Evolutionary conservation across 768 basidiomycete genomes (phyloP).

Genomic region (Sutorius australiensis): DNA sequence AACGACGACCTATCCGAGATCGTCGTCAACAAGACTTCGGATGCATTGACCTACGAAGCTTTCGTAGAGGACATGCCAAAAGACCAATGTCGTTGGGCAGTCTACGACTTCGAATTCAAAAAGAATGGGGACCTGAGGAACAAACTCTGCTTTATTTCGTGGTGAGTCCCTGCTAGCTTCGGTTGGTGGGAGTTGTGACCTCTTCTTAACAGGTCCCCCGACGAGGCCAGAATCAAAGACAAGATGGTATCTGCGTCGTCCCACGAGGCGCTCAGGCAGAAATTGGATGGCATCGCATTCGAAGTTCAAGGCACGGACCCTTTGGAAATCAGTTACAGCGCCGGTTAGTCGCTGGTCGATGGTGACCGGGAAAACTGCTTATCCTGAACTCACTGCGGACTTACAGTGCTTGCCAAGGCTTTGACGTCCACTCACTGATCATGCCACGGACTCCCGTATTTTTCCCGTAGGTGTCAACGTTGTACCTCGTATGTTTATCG

Average conservation of each 20-base stretch:
- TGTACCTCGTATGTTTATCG: not conserved
- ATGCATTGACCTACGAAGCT: constrained; percentile 53
- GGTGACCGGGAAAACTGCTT: not conserved
- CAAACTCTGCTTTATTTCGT: constrained; percentile 81
- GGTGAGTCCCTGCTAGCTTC: constrained; percentile 43
- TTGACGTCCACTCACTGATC: constrained; percentile 14
- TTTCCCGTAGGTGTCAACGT: not conserved
- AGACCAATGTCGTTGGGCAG: constrained; percentile 77
- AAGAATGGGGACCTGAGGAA: constrained; percentile 65
- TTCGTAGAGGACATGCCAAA: constrained; percentile 76
- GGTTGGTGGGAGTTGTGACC: not conserved
- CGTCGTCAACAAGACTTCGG: constrained; percentile 65
- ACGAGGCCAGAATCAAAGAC: constrained; percentile 75
- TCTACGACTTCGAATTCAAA: constrained; percentile 88
- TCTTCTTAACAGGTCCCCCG: constrained; percentile 66
- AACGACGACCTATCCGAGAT: constrained; percentile 65
- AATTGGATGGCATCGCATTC: constrained; percentile 68
- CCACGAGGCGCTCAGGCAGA: constrained; percentile 68
- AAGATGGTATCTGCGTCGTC: constrained; percentile 96
- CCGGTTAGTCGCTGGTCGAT: constrained; percentile 45
- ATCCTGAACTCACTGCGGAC: not conserved
- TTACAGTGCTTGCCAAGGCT: constrained; percentile 21
- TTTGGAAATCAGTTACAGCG: constrained; percentile 67
- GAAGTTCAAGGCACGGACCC: constrained; percentile 87
- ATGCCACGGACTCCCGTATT: not conserved